A percentile compares a stretch with the other conserved stretches of the same genome.
Evolutionary conservation across 129 eudicot genomes (phyloP).

Genomic region (Daucus carota): DNA sequence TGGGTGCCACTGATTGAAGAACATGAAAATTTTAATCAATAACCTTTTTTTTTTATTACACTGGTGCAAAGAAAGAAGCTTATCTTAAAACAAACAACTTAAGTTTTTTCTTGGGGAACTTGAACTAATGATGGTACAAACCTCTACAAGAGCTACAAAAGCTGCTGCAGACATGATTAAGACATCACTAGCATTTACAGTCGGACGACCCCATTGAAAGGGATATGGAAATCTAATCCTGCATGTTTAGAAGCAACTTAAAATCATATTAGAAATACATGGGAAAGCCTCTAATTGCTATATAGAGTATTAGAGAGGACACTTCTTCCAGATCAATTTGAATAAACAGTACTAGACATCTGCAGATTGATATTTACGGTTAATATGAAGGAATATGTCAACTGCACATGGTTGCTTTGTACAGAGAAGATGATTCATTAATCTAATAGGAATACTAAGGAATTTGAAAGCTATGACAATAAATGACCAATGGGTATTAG

Average conservation of each 20-base stretch:
- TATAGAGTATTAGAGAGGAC: background rate
- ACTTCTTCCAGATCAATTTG: background rate
- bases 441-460: background rate
- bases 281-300: background rate
- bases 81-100: background rate
- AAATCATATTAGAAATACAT: background rate
- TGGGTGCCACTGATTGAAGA: background rate
- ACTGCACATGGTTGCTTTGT: background rate
- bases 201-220: constrained; percentile 91
- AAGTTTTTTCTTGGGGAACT: background rate
- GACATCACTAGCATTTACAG: constrained; percentile 54
- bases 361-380: background rate
- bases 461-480: background rate
- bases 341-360: background rate
- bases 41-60: too few species aligned
- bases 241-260: constrained; percentile 11
- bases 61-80: background rate
- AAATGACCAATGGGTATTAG: too few species aligned
- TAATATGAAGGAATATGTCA: background rate
- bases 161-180: constrained; percentile 80
- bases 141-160: constrained; percentile 85
- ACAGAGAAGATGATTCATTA: background rate
- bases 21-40: background rate
- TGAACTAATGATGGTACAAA: constrained; percentile 11
- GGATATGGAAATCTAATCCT: constrained; percentile 95